Conservation (phyloP, 2,329 filamentous ascomycete species). For the Cladophialophora exuberans region DNA sequence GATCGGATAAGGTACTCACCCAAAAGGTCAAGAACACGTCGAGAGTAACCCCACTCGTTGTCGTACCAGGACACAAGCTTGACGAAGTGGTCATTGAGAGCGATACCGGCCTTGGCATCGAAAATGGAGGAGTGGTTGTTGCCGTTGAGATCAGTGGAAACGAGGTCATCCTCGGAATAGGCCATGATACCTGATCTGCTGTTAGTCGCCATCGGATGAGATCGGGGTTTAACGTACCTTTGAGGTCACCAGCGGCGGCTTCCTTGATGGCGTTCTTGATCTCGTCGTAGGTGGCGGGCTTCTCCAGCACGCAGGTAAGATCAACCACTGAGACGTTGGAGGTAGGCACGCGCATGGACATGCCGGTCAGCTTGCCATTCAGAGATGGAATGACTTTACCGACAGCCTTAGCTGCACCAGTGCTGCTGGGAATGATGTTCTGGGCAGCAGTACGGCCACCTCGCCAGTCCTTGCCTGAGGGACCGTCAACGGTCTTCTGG, state of each 20-base stretch:
- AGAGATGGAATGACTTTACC: conserved; percentile 98
- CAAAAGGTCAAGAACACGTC: conserved; percentile 82
- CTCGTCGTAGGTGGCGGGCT: conserved; percentile 72
- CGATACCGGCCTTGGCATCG: conserved; percentile 98
- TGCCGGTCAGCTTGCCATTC: conserved; percentile 99
- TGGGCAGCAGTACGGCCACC: conserved; percentile 97
- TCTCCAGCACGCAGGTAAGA: conserved; percentile 91
- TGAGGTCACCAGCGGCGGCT: conserved; percentile 79
- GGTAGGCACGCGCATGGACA: conserved; percentile 99
- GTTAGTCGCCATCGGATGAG: conserved; percentile 27
- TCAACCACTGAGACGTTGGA: conserved; percentile 99
- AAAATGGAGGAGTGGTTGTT: conserved; percentile 96
- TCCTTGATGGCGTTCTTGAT: conserved; percentile 94
- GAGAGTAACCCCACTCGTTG: conserved; percentile 99
- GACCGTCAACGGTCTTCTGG: conserved; percentile 98
- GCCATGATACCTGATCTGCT: conserved; percentile 73
- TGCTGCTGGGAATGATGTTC: conserved; percentile 99
- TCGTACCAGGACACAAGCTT: conserved; percentile 99
- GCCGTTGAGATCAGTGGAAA: conserved; percentile 92
- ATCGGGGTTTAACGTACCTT: conserved; percentile 63
- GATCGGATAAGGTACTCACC: conserved; percentile 39
- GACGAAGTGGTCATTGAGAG: conserved; percentile 97
- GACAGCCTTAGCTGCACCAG: conserved; percentile 99
- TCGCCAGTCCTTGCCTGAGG: conserved; percentile 98
- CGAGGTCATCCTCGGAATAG: conserved; percentile 96